A percentile compares a stretch with the other conserved stretches of the same genome.
Evolutionary conservation across 2,329 filamentous ascomycete genomes (phyloP).

Genomic region (Elsinoe batatas): DNA sequence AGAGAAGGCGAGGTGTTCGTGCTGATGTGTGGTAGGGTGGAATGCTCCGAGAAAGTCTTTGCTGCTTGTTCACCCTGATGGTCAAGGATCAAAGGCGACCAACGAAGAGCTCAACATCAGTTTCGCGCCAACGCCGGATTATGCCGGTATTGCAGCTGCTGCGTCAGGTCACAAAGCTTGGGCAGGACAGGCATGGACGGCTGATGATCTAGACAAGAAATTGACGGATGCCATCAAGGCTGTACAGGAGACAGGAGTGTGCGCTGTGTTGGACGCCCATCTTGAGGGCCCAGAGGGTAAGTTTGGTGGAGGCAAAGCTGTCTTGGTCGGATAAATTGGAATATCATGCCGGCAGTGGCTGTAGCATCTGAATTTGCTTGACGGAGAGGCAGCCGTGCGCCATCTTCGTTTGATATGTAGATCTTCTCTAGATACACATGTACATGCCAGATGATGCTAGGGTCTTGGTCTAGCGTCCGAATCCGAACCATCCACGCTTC

Average conservation of each 20-base stretch:
- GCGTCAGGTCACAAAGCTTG: constrained; percentile 53
- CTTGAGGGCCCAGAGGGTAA: constrained; percentile 48
- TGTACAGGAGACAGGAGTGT: constrained; percentile 43
- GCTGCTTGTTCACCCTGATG: constrained; percentile 56
- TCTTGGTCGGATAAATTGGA: constrained; percentile 16
- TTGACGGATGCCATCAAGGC: constrained; percentile 50
- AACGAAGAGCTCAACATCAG: constrained; percentile 58
- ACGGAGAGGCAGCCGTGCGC: background rate
- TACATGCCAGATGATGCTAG: background rate
- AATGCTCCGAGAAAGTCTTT: constrained; percentile 54
- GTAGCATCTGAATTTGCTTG: no score
- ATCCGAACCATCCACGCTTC: constrained; percentile 44
- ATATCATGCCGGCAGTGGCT: background rate
- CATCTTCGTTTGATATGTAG: background rate
- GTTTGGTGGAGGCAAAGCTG: constrained; percentile 33
- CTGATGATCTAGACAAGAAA: constrained; percentile 44
- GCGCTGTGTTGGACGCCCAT: constrained; percentile 54
- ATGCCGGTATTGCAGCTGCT: constrained; percentile 57
- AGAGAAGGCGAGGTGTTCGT: background rate
- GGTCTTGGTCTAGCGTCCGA: constrained; percentile 31
- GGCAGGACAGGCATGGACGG: constrained; percentile 49
- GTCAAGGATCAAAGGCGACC: constrained; percentile 49
- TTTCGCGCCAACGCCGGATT: constrained; percentile 57
- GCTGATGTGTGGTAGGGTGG: constrained; percentile 41
- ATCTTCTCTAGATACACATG: background rate